Conservation (phyloP, 306 rosid species). For the Corylus heterophylla region DNA sequence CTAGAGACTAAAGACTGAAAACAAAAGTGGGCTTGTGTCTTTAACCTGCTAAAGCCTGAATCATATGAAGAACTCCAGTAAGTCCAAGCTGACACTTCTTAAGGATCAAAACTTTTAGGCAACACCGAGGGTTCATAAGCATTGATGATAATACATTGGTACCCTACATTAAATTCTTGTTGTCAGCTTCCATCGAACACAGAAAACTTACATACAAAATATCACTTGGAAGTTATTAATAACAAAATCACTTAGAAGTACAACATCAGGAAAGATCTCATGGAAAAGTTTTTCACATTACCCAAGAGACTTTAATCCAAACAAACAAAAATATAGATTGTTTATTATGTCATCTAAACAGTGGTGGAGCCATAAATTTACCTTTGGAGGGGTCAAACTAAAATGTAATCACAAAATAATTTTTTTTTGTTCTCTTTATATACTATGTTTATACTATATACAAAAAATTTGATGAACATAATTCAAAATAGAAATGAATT, state of each 20-base stretch:
- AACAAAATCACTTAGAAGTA: not conserved
- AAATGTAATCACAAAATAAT: not conserved
- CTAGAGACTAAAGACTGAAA: conserved; percentile 3
- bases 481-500: too few relatives aligned
- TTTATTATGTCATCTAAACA: not conserved
- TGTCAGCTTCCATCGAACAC: conserved; percentile 17
- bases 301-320: not conserved
- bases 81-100: conserved; percentile 76
- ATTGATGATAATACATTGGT: conserved; percentile 53
- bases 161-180: conserved; percentile 54
- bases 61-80: conserved; percentile 63
- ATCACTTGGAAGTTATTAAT: not conserved
- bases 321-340: not conserved
- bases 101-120: conserved; percentile 71
- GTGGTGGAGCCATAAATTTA: too few relatives aligned
- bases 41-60: conserved; percentile 75
- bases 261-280: not conserved
- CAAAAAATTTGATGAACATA: too few relatives aligned
- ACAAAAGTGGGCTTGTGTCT: conserved; percentile 17
- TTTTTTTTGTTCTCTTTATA: too few relatives aligned
- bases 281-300: not conserved
- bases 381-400: not conserved
- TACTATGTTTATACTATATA: too few relatives aligned
- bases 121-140: conserved; percentile 65
- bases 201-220: conserved; percentile 2